Evolutionary conservation across 1,284 basidiomycete species (phyloP), one percentile per base, ranked within the genome.

Genomic region (Marasmius tenuissimus): DNA sequence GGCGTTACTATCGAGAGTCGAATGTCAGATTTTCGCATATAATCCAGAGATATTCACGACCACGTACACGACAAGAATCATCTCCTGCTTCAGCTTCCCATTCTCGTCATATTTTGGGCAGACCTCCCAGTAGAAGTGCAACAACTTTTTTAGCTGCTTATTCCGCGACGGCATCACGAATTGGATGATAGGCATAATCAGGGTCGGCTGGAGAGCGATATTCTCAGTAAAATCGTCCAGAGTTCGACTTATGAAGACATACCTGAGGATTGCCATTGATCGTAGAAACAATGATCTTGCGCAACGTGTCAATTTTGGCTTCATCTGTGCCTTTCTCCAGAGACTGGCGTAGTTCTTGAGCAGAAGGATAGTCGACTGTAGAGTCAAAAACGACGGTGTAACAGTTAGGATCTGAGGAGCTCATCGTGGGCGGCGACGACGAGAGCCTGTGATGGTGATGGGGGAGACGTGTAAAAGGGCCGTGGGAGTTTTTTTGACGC

Each of bases 91-190:
- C 70, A 99, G 80, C 79, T 98, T 98, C 60, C 97, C 97, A 66
- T 88, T 89, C 67, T 98, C 96, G 70, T 99, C 97, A 68, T 97
- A 92, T 77, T 99, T 98, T 33, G 97, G 97, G 78, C 96, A 98
- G 37, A 99, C 93, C 79, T 99, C 97, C 97, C 96, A 99, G 78
- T 99, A 99, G 76, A 98, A 98, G 78, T 98, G 96, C 45, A 98
- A 83, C 72, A 98, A 81, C 83, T 99, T 99, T 86, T 99, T 99
- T 73, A 99, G 88, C 69, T 93, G 91, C 82, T 99, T 99, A 81
- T 93, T 96, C 73, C 91, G 89, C 64, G 92, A 94, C 27, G 97
- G 97, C 81, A 99, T 84, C 60, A 96, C 91, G 80, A 91, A 98
- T 85, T 99, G 97, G 69, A 99, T 98, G 76, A 99, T 92, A 18